Conservation (phyloP, 257 asterid species). For the Mentha longifolia region DNA sequence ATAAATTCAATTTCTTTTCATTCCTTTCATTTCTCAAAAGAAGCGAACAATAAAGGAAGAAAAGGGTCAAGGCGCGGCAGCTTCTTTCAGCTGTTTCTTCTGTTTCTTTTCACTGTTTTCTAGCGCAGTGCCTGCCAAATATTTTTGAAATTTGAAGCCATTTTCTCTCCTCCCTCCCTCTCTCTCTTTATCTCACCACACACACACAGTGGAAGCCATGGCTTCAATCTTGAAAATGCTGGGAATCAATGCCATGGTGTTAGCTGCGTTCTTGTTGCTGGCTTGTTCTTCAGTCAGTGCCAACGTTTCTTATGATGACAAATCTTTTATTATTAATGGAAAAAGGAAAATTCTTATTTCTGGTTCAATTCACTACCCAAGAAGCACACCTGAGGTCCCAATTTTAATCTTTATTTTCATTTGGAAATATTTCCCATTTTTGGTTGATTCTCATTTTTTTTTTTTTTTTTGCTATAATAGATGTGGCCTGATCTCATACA, state of each 20-base stretch:
- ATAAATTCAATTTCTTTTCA: background rate
- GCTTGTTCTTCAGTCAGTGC: constrained; percentile 44
- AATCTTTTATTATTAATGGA: constrained; percentile 61
- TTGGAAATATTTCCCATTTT: background rate
- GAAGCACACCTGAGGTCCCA: constrained; percentile 67
- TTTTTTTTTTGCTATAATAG: constrained; percentile 37
- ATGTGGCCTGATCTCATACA: constrained; percentile 96
- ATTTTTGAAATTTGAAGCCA: constrained; percentile 15
- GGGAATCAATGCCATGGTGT: constrained; percentile 29
- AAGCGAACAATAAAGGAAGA: constrained; percentile 12
- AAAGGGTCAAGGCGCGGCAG: constrained; percentile 4
- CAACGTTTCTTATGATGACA: constrained; percentile 62
- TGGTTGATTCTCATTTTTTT: background rate
- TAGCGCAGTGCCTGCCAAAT: background rate
- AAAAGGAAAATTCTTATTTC: constrained; percentile 59
- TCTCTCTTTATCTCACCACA: background rate
- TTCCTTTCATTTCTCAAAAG: constrained; percentile 33
- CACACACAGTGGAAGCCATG: background rate
- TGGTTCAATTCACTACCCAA: constrained; percentile 70
- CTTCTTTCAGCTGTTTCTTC: constrained; percentile 2
- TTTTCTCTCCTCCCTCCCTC: background rate
- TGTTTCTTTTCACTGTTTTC: background rate
- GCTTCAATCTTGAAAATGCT: constrained; percentile 32
- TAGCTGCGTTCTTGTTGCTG: constrained; percentile 19
- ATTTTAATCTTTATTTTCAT: background rate